phyloP scores from a whole-genome alignment of 2,329 filamentous ascomycete genomes.

The Scorias spongiosa region DNA sequence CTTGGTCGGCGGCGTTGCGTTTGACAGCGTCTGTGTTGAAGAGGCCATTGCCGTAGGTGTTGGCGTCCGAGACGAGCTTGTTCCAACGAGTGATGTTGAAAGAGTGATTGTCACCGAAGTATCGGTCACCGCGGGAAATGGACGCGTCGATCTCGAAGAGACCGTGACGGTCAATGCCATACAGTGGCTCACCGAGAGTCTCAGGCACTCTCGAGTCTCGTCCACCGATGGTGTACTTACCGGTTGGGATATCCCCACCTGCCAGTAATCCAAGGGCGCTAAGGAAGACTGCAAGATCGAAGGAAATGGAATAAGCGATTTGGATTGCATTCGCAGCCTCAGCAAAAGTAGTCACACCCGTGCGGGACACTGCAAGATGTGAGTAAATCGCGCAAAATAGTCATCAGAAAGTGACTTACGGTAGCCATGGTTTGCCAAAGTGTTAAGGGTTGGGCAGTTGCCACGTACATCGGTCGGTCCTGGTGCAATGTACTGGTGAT shows the following conservation, averaged over 20 bases:
- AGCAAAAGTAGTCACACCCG: constrained; percentile 14
- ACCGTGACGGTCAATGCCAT: constrained; percentile 14
- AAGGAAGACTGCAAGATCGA: constrained; percentile 12
- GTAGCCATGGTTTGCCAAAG: constrained; percentile 18
- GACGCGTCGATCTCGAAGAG: constrained; percentile 15
- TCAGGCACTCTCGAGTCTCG: constrained; percentile 12
- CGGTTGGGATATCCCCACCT: constrained; percentile 13
- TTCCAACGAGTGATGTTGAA: constrained; percentile 12
- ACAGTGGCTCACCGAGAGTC: constrained; percentile 11
- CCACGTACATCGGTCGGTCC: constrained; percentile 10
- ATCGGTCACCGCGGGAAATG: constrained; percentile 12
- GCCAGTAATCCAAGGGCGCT: constrained; percentile 14
- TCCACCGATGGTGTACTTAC: constrained; percentile 15
- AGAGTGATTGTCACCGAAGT: constrained; percentile 6
- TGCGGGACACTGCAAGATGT: constrained; percentile 1
- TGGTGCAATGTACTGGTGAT: constrained; percentile 10
- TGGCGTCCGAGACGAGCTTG: constrained; percentile 8
- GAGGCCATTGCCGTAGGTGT: constrained; percentile 11
- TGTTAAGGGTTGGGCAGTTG: constrained; percentile 14
- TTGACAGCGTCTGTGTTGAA: constrained; percentile 8
- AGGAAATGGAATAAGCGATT: constrained; percentile 13
- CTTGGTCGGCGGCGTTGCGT: constrained; percentile 10
- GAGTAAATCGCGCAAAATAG: too few species aligned
- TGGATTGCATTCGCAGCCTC: constrained; percentile 16
- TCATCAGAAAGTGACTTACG: constrained; percentile 2